phyloP scores from a whole-genome alignment of 108 stramenopile genomes.

The Fragilaria radians region DNA sequence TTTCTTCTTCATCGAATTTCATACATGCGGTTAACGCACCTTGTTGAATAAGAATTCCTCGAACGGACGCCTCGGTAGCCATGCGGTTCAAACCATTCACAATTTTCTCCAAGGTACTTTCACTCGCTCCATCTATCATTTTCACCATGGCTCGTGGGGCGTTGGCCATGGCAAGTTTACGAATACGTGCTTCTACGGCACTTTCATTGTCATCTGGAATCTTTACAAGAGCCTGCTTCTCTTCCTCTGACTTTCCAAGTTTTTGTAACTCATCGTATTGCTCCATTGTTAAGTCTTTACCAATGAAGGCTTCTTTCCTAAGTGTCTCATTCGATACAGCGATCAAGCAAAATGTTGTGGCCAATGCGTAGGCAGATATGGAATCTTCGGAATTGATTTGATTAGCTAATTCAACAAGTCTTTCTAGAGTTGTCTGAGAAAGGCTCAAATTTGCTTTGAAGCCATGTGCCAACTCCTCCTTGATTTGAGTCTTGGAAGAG shows the following conservation, averaged over 20 bases:
- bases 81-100: constrained; percentile 69
- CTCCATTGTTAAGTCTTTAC: constrained; percentile 91
- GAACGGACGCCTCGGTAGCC: constrained; percentile 73
- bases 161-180: constrained; percentile 68
- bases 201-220: constrained; percentile 54
- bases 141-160: constrained; percentile 82
- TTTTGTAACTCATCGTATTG: constrained; percentile 93
- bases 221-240: constrained; percentile 52
- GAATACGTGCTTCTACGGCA: constrained; percentile 58
- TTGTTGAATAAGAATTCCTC: constrained; percentile 93
- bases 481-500: constrained; percentile 76
- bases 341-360: constrained; percentile 75
- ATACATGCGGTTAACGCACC: constrained; percentile 82
- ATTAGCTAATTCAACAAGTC: constrained; percentile 68
- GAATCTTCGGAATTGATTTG: constrained; percentile 48
- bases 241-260: constrained; percentile 78
- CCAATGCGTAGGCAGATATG: constrained; percentile 79
- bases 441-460: constrained; percentile 36
- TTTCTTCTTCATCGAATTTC: constrained; percentile 64
- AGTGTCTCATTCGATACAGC: constrained; percentile 83
- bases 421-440: constrained; percentile 46
- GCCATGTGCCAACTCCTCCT: constrained; percentile 88
- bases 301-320: constrained; percentile 79
- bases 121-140: constrained; percentile 76
- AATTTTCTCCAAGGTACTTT: constrained; percentile 66